Base-by-base conservation (phyloP, 2,329 filamentous ascomycete species). In the Orbilia ellipsospora region DNA sequence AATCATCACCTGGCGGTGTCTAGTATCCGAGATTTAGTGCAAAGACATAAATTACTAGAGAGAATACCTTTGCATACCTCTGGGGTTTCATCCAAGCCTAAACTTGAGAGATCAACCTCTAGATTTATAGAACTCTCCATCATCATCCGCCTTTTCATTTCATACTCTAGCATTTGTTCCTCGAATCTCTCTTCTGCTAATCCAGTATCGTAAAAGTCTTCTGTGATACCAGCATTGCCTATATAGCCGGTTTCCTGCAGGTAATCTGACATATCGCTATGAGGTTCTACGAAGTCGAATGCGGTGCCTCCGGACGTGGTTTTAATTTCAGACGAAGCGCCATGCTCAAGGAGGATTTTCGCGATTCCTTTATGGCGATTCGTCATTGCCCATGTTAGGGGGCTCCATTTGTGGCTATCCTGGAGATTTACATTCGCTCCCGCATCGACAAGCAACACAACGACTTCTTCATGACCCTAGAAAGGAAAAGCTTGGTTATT, bases 321-420 rank as follows among this genome's bases (percentile, higher is more conserved):
- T 82, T 96, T 97, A 79, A 96, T 91, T 80, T 98, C 94, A 2
- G 94, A 91, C n/a, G 94, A 97, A 18, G 95, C 95, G 15, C 94
- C 94, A 80, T 95, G 92, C 81, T 99, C 94, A 40, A 99, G 87
- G 15, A 99, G 85, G 10, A 93, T 86, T 83, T 98, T 98, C 42
- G 94, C 94, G 78, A 99, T 99, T 56, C 90, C 90, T 83, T 98
- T 98, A 83, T 99, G 95, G 69, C 94, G 86, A 82, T 99, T 99
- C 67, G 95, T 99, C 92, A 98, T 98, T 59, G 95, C 94, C 95
- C 95, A 99, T 94, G 99, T 99, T 76, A 99, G 86, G 13, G 95
- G 92, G 80, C 92, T 98, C 95, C 95, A 99, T 81, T 96, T 91
- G 81, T 98, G 98, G 77, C 90, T 92, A 81, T 99, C 95, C 83